A percentile compares a stretch with the other conserved stretches of the same genome.
Evolutionary conservation across 129 eudicot species (phyloP).

Genomic region (Escallonia rubra): DNA sequence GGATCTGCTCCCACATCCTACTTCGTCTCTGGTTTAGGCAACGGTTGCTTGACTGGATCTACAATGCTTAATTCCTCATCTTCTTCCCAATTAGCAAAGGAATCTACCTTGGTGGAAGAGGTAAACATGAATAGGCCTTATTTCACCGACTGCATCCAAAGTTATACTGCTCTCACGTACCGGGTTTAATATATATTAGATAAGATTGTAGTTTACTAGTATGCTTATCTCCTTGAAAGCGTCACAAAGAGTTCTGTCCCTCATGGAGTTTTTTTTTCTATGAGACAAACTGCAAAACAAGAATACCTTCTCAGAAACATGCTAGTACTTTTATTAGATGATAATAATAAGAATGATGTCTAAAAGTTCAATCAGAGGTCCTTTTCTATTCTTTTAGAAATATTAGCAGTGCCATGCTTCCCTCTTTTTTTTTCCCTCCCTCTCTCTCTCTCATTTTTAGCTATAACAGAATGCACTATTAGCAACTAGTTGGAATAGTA

Average conservation of each 20-base stretch:
- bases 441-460: too few relatives aligned
- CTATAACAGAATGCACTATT: too few relatives aligned
- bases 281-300: too few relatives aligned
- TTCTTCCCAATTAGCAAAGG: conserved; percentile 63
- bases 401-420: too few relatives aligned
- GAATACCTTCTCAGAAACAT: too few relatives aligned
- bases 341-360: neutral
- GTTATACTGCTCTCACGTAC: neutral
- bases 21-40: conserved; percentile 52
- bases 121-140: conserved; percentile 22
- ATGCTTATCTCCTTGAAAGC: neutral
- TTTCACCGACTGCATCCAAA: neutral
- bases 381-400: too few relatives aligned
- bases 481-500: too few relatives aligned
- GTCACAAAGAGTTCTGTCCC: neutral
- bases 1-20: conserved; percentile 72
- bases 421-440: too few relatives aligned
- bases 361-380: neutral
- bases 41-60: conserved; percentile 61
- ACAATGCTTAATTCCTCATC: conserved; percentile 59
- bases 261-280: neutral
- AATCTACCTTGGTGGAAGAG: conserved; percentile 69
- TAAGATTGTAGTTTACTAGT: neutral
- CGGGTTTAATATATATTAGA: neutral
- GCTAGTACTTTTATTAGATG: too few relatives aligned